These are phyloP conservation scores for Miamiensis avidus DNA, from an alignment of 169 alveolate species.

Conservation along the genomic window DNA sequence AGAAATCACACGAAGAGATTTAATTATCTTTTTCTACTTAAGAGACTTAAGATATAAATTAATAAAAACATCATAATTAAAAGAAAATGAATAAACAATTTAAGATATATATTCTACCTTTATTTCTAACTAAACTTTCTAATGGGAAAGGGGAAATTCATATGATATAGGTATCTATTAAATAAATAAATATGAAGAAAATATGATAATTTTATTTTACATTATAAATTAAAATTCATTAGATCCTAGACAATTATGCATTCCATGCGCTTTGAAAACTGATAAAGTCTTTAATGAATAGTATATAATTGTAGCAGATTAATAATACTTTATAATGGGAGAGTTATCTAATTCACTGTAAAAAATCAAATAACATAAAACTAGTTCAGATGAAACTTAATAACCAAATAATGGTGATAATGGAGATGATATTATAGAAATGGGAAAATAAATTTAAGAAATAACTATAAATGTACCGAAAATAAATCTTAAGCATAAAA, in stretches of 20 bases:
- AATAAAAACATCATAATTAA: background rate
- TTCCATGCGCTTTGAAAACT: no score
- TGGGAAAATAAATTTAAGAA: background rate
- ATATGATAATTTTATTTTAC: no score
- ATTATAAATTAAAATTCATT: no score
- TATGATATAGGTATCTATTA: background rate
- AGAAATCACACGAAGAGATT: conserved; percentile 29
- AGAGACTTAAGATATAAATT: conserved; percentile 19
- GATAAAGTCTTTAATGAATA: no score
- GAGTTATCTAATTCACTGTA: background rate
- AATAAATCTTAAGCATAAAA: background rate
- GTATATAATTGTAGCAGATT: no score
- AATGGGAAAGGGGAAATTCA: background rate
- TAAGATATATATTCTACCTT: background rate
- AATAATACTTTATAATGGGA: background rate
- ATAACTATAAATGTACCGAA: no score
- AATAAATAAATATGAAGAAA: no score
- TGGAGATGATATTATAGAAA: background rate
- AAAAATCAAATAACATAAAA: no score
- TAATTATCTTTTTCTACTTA: background rate
- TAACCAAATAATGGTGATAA: no score
- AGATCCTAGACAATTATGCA: no score
- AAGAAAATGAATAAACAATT: conserved; percentile 12
- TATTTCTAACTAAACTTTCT: background rate
- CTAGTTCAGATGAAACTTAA: background rate